Evolutionary conservation across 495 filamentous ascomycete species (phyloP).

Genomic region (Daldinia caldariorum): DNA sequence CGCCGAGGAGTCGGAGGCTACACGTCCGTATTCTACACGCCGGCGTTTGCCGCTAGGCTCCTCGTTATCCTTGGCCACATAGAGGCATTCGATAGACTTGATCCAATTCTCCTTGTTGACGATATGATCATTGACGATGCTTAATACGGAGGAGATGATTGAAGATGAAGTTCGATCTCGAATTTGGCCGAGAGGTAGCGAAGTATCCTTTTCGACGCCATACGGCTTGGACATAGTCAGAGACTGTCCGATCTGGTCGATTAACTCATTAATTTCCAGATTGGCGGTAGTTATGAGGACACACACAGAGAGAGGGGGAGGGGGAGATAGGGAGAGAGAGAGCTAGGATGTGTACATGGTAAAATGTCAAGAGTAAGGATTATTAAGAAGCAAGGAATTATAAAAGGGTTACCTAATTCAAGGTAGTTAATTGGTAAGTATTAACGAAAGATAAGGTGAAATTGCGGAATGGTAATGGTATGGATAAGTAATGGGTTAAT

Average conservation of each 20-base stretch:
- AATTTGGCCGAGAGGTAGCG: constrained; percentile 43
- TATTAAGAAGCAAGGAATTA: too few species aligned
- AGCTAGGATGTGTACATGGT: constrained; percentile 9
- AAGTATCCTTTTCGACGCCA: constrained; percentile 47
- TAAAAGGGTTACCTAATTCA: too few species aligned
- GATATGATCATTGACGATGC: constrained; percentile 37
- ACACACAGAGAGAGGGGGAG: too few species aligned
- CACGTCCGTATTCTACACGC: constrained; percentile 37
- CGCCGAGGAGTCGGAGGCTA: constrained; percentile 21
- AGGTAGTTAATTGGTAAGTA: too few species aligned
- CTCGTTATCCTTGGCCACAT: constrained; percentile 30
- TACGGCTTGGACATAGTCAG: constrained; percentile 44
- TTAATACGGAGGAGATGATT: constrained; percentile 42
- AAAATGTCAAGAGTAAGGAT: too few species aligned
- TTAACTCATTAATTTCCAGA: constrained; percentile 11
- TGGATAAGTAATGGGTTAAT: too few species aligned
- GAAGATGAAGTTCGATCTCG: constrained; percentile 34
- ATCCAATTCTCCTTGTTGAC: constrained; percentile 43
- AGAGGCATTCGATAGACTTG: constrained; percentile 46
- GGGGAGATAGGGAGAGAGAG: not conserved
- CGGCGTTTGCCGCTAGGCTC: constrained; percentile 45
- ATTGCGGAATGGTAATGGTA: too few species aligned
- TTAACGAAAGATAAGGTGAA: too few species aligned
- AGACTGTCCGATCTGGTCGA: constrained; percentile 13
- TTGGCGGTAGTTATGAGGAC: not conserved